Evolutionary conservation across 1,139 yeast genomes (phyloP).

Genomic region (Yamadazyma dendronema): DNA sequence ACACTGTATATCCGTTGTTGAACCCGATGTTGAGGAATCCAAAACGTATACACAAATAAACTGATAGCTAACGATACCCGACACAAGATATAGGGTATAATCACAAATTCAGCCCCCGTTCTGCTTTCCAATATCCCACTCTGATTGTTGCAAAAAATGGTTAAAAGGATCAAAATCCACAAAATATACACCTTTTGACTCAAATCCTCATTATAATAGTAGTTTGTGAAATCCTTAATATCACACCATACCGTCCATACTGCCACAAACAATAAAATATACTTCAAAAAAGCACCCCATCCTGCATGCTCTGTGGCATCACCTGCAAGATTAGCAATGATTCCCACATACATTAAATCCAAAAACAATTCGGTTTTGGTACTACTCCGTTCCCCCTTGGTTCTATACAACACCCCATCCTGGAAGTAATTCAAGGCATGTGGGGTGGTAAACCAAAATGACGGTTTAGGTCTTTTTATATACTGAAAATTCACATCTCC

Average conservation of each 20-base stretch:
- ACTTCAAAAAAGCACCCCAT: slow-evolving; percentile 48
- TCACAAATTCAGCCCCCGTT: slow-evolving; percentile 40
- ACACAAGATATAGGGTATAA: slow-evolving; percentile 49
- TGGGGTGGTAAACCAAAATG: slow-evolving; percentile 52
- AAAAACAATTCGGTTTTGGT: slow-evolving; percentile 57
- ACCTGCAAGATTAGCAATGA: slow-evolving; percentile 60
- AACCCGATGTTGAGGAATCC: slow-evolving; percentile 50
- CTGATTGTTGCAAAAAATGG: slow-evolving; percentile 54
- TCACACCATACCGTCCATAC: slow-evolving; percentile 67
- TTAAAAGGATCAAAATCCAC: slow-evolving; percentile 53
- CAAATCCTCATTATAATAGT: slow-evolving; percentile 62
- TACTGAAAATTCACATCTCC: slow-evolving; percentile 52
- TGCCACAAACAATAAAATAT: slow-evolving; percentile 53
- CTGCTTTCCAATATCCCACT: slow-evolving; percentile 31
- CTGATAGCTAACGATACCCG: slow-evolving; percentile 38
- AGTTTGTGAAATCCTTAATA: slow-evolving; percentile 62
- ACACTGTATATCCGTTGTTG: slow-evolving; percentile 48
- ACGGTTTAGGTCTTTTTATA: slow-evolving; percentile 42
- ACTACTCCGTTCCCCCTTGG: slow-evolving; percentile 53
- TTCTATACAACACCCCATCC: slow-evolving; percentile 55
- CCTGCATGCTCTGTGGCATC: slow-evolving; percentile 51
- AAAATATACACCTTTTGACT: slow-evolving; percentile 52
- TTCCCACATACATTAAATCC: slow-evolving; percentile 64
- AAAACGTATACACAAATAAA: slow-evolving; percentile 46
- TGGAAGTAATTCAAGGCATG: slow-evolving; percentile 63